A percentile compares a stretch with the other conserved stretches of the same genome.
Evolutionary conservation across 2,329 filamentous ascomycete species (phyloP).

Genomic region (Ophiostoma australiae): DNA sequence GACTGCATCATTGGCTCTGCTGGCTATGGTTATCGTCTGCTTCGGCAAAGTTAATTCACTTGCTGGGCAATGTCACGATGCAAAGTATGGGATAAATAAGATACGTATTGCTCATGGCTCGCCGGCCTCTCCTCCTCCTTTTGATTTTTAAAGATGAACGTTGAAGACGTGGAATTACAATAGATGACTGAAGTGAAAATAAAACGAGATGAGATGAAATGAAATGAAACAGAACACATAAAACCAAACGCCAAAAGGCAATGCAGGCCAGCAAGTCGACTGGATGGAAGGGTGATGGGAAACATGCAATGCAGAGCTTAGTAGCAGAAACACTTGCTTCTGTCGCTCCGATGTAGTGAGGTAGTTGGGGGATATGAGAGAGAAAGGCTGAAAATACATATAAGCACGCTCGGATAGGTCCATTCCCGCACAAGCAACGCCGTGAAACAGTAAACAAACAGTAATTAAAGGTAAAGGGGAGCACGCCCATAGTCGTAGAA

Average conservation of each 20-base stretch:
- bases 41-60: no score
- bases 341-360: background rate
- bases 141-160: background rate
- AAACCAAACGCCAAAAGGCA: constrained; percentile 24
- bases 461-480: background rate
- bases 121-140: constrained; percentile 1
- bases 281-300: background rate
- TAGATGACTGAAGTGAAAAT: no score
- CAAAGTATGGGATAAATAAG: background rate
- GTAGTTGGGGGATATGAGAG: constrained; percentile 7
- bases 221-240: background rate
- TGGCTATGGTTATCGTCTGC: no score
- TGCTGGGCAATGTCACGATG: background rate
- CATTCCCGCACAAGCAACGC: constrained; percentile 1
- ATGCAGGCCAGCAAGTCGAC: constrained; percentile 17
- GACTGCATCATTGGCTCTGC: no score
- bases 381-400: constrained; percentile 7
- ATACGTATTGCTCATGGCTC: constrained; percentile 5
- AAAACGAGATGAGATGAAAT: background rate
- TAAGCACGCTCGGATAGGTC: constrained; percentile 8
- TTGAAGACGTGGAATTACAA: no score
- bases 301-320: background rate
- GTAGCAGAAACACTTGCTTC: constrained; percentile 1
- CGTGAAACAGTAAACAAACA: background rate
- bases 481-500: background rate